phyloP scores from a whole-genome alignment of 805 yeast species.

The Osmozyma mogii region DNA sequence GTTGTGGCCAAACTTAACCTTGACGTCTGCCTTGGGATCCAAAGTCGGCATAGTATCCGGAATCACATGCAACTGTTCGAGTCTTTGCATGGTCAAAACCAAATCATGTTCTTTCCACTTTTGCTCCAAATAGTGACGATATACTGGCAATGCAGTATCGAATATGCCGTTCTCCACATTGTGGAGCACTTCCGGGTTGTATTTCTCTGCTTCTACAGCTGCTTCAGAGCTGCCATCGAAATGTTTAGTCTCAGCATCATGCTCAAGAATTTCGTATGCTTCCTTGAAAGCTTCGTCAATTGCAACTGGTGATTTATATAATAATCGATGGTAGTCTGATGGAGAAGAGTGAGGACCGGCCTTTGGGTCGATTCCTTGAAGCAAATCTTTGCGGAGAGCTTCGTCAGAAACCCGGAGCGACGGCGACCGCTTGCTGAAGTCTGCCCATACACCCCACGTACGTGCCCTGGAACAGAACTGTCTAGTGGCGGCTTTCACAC shows the following conservation, averaged over 20 bases:
- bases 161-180: constrained; percentile 40
- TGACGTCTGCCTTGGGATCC: constrained; percentile 70
- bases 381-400: constrained; percentile 14
- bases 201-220: constrained; percentile 55
- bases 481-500: no score
- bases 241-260: constrained; percentile 33
- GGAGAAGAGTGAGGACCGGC: no score
- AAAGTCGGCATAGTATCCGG: constrained; percentile 94
- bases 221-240: constrained; percentile 10
- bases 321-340: no score
- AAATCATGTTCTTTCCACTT: constrained; percentile 67
- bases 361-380: constrained; percentile 16
- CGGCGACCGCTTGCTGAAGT: constrained; percentile 22
- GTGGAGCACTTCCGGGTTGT: constrained; percentile 81
- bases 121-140: constrained; percentile 55
- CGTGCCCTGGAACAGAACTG: constrained; percentile 8
- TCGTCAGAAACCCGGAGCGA: constrained; percentile 19
- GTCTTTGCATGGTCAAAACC: constrained; percentile 84
- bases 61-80: constrained; percentile 75
- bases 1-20: constrained; percentile 67
- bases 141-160: constrained; percentile 75
- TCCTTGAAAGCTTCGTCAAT: constrained; percentile 65
- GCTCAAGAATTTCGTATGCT: constrained; percentile 53
- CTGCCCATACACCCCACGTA: constrained; percentile 23
- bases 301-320: constrained; percentile 60